Percentiles rank a stretch among this genome's conserved stretches.
These are phyloP conservation scores for peach (Prunus persica) DNA, from an alignment of 306 rosid species.

Conservation along the genomic window DNA sequence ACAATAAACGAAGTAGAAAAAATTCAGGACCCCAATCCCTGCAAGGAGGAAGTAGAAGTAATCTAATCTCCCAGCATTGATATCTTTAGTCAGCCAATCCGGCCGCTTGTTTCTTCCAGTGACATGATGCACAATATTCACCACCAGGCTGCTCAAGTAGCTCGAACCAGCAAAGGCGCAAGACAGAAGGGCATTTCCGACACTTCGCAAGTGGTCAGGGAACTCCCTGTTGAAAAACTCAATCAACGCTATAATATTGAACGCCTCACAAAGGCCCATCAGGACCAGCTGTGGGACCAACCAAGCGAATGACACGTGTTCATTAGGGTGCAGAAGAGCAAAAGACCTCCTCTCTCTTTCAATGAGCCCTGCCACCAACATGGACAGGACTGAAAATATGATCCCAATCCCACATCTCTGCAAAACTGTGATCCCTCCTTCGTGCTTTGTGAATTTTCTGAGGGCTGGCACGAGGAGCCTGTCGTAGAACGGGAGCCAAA, in stretches of 20 bases:
- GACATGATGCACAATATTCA: constrained; percentile 40
- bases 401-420: constrained; percentile 59
- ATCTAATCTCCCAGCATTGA: constrained; percentile 66
- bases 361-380: constrained; percentile 53
- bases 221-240: constrained; percentile 66
- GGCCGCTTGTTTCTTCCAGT: constrained; percentile 28
- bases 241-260: constrained; percentile 50
- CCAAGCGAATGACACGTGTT: constrained; percentile 55
- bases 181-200: constrained; percentile 57
- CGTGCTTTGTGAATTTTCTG: constrained; percentile 41
- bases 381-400: constrained; percentile 45
- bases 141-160: constrained; percentile 47
- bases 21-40: constrained; percentile 42
- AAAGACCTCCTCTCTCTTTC: constrained; percentile 46
- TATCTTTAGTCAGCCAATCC: constrained; percentile 65
- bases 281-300: constrained; percentile 50
- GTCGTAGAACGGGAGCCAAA: constrained; percentile 65
- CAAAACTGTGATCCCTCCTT: constrained; percentile 51
- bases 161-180: constrained; percentile 52
- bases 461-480: constrained; percentile 39
- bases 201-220: constrained; percentile 67
- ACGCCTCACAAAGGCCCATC: constrained; percentile 65
- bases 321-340: constrained; percentile 31
- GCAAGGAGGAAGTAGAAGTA: constrained; percentile 62
- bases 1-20: constrained; percentile 44